Evolutionary conservation across 768 basidiomycete species (phyloP).

Genomic region (Mycena floridula): DNA sequence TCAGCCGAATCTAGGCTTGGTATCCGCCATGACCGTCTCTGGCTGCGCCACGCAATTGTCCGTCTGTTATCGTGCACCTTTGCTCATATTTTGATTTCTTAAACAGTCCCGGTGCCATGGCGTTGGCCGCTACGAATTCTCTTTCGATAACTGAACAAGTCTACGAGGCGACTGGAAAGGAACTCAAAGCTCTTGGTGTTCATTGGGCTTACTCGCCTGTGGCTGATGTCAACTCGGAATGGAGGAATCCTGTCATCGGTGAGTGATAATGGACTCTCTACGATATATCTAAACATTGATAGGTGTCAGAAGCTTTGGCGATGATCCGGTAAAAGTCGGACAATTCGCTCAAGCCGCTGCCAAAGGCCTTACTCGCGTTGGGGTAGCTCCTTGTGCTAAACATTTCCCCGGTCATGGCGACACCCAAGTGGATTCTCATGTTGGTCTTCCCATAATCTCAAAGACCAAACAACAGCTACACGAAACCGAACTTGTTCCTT

Average conservation of each 20-base stretch:
- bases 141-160: slow-evolving; percentile 39
- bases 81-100: neutral
- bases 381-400: slow-evolving; percentile 57
- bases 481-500: slow-evolving; percentile 52
- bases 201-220: slow-evolving; percentile 73
- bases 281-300: neutral
- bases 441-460: slow-evolving; percentile 54
- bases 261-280: slow-evolving; percentile 9
- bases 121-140: slow-evolving; percentile 50
- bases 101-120: slow-evolving; percentile 68
- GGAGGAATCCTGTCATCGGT: slow-evolving; percentile 69
- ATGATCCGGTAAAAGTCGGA: slow-evolving; percentile 30
- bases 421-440: slow-evolving; percentile 66
- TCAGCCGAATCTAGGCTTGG: slow-evolving; percentile 38
- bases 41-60: slow-evolving; percentile 64
- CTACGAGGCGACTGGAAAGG: slow-evolving; percentile 41
- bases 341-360: neutral
- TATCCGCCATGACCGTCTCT: slow-evolving; percentile 59
- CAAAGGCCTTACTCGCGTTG: slow-evolving; percentile 38
- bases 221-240: slow-evolving; percentile 68
- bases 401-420: slow-evolving; percentile 77
- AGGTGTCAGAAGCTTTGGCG: slow-evolving; percentile 70
- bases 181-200: slow-evolving; percentile 56
- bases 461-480: slow-evolving; percentile 39
- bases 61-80: slow-evolving; percentile 17